Percentiles rank a stretch among this genome's conserved stretches.
phyloP scores from a whole-genome alignment of 2,329 filamentous ascomycete species.

The Albophoma yamanashiensis region DNA sequence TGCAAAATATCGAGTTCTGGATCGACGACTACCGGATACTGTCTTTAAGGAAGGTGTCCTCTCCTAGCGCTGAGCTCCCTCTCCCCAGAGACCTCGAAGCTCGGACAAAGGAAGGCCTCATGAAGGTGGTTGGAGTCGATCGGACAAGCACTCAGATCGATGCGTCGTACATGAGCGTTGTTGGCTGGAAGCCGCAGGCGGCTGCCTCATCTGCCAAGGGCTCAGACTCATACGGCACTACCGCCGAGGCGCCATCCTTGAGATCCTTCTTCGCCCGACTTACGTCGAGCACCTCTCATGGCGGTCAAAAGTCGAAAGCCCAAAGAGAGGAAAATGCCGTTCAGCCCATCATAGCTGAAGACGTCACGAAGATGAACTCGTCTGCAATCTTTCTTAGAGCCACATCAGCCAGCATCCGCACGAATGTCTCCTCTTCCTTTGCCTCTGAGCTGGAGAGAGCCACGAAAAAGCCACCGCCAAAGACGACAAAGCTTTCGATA shows the following conservation, averaged over 20 bases:
- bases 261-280: slow-evolving; percentile 72
- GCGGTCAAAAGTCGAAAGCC: slow-evolving; percentile 39
- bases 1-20: slow-evolving; percentile 81
- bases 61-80: slow-evolving; percentile 59
- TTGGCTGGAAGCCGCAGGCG: slow-evolving; percentile 66
- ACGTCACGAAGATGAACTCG: slow-evolving; percentile 58
- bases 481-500: slow-evolving; percentile 73
- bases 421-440: slow-evolving; percentile 61
- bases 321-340: slow-evolving; percentile 51
- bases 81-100: slow-evolving; percentile 74
- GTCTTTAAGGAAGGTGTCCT: slow-evolving; percentile 72
- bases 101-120: slow-evolving; percentile 74
- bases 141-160: slow-evolving; percentile 87
- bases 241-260: slow-evolving; percentile 46
- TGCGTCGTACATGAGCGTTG: slow-evolving; percentile 75
- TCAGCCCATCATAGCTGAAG: slow-evolving; percentile 55
- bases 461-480: slow-evolving; percentile 94
- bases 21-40: slow-evolving; percentile 80
- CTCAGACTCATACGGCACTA: slow-evolving; percentile 36
- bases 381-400: slow-evolving; percentile 83
- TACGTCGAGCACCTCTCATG: slow-evolving; percentile 45
- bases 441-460: slow-evolving; percentile 83
- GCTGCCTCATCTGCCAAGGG: slow-evolving; percentile 27
- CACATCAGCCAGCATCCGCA: slow-evolving; percentile 73
- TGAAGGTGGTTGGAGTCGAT: slow-evolving; percentile 74